Conservation (phyloP, 75 land plant species). For the Picea sitchensis region DNA sequence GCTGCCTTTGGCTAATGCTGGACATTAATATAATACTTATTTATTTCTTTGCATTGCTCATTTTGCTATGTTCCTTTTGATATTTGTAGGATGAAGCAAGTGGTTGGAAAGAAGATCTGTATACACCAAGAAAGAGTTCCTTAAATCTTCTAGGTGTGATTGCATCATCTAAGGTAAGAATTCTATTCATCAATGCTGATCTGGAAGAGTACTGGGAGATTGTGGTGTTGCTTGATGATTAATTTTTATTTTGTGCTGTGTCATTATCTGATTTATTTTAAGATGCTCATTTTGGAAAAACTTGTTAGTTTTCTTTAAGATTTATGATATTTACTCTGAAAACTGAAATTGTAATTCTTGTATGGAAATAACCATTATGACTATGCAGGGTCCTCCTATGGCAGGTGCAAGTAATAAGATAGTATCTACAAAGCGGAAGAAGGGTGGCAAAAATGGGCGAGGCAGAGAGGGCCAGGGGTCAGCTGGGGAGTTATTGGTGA, state of each 20-base stretch:
- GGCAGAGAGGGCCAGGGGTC: constrained; percentile 36
- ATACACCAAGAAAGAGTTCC: constrained; percentile 85
- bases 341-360: not conserved
- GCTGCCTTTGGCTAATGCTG: no score
- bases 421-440: constrained; percentile 64
- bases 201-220: not conserved
- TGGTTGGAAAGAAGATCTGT: constrained; percentile 79
- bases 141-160: constrained; percentile 81
- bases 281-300: not conserved
- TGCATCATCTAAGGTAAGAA: constrained; percentile 69
- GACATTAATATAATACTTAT: no score
- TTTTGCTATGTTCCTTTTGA: not conserved
- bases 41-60: not conserved
- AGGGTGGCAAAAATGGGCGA: constrained; percentile 56
- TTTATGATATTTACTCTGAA: not conserved
- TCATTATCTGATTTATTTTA: not conserved
- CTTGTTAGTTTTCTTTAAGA: not conserved
- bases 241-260: not conserved
- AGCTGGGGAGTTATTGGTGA: constrained; percentile 73
- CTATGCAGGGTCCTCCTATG: constrained; percentile 71
- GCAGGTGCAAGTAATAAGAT: constrained; percentile 22
- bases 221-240: not conserved
- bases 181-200: not conserved
- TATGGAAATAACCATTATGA: not conserved
- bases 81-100: constrained; percentile 65